Conservation (phyloP, 306 rosid genomes). For the Vigna angularis region DNA sequence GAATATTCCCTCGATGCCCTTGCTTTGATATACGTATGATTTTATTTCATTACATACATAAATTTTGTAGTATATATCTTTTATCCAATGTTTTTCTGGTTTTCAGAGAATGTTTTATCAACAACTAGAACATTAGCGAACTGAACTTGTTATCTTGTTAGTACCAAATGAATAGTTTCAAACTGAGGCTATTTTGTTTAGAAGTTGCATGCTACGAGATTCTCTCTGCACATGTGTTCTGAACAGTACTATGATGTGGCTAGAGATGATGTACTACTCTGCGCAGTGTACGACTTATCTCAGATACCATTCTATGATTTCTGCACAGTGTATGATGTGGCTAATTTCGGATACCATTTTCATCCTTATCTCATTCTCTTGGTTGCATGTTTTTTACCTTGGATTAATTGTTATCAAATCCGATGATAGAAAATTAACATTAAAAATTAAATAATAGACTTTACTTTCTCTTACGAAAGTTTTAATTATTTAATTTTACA, state of each 20-base stretch:
- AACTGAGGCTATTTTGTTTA: background rate
- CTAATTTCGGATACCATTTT: background rate
- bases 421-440: background rate
- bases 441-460: background rate
- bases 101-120: background rate
- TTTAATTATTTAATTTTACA: background rate
- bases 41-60: background rate
- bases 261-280: background rate
- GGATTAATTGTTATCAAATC: background rate
- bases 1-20: background rate
- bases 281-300: background rate
- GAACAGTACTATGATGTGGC: constrained; percentile 14
- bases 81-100: too few species aligned
- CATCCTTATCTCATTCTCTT: too few species aligned
- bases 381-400: too few species aligned
- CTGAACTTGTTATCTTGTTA: background rate
- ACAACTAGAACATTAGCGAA: background rate
- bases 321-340: constrained; percentile 1
- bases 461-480: background rate
- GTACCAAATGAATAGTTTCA: background rate
- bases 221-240: constrained; percentile 6
- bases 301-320: background rate
- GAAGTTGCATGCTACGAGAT: constrained; percentile 27
- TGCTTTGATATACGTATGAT: too few species aligned
- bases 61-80: background rate